Percentiles rank a stretch among this genome's conserved stretches.
phyloP scores from a whole-genome alignment of 2,329 filamentous ascomycete species.

The Cordyceps pruinosa region DNA sequence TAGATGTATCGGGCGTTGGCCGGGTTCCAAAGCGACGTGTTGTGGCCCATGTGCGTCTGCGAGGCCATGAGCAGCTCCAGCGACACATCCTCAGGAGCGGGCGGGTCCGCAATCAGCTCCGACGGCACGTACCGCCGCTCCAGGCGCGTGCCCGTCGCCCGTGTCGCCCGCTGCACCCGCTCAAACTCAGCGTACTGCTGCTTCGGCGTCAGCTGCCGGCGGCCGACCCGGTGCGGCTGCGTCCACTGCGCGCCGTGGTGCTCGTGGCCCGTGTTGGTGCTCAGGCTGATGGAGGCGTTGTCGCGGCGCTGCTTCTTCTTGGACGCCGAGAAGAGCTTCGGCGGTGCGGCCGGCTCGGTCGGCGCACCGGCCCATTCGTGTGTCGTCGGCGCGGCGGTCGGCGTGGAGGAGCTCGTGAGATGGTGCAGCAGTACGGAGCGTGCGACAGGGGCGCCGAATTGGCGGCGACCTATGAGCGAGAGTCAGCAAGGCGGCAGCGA shows the following conservation, averaged over 20 bases:
- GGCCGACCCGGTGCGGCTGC: slow-evolving; percentile 28
- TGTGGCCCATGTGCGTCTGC: slow-evolving; percentile 84
- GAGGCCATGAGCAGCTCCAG: slow-evolving; percentile 85
- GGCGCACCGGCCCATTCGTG: slow-evolving; percentile 18
- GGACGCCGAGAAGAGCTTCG: slow-evolving; percentile 20
- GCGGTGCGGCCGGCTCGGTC: slow-evolving; percentile 16
- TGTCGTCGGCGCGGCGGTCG: slow-evolving; percentile 12
- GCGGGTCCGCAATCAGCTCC: slow-evolving; percentile 64
- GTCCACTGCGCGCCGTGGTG: slow-evolving; percentile 17
- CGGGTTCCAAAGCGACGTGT: slow-evolving; percentile 89
- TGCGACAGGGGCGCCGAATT: slow-evolving; percentile 39
- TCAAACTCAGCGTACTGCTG: slow-evolving; percentile 34
- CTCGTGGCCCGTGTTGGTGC: slow-evolving; percentile 20
- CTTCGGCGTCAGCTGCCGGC: slow-evolving; percentile 29
- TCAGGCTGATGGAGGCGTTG: slow-evolving; percentile 28
- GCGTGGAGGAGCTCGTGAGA: slow-evolving; percentile 25
- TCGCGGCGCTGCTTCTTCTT: slow-evolving; percentile 29
- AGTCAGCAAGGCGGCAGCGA: slow-evolving; percentile 9
- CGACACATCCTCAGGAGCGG: slow-evolving; percentile 70
- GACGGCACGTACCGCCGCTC: slow-evolving; percentile 57
- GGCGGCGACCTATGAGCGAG: slow-evolving; percentile 41
- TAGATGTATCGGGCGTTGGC: slow-evolving; percentile 91
- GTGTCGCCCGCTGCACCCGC: slow-evolving; percentile 36
- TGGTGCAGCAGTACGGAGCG: slow-evolving; percentile 26
- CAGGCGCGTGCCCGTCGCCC: slow-evolving; percentile 41